Conservation (phyloP, 139 green algal genomes). For the Chlamydomonas sp. region DNA sequence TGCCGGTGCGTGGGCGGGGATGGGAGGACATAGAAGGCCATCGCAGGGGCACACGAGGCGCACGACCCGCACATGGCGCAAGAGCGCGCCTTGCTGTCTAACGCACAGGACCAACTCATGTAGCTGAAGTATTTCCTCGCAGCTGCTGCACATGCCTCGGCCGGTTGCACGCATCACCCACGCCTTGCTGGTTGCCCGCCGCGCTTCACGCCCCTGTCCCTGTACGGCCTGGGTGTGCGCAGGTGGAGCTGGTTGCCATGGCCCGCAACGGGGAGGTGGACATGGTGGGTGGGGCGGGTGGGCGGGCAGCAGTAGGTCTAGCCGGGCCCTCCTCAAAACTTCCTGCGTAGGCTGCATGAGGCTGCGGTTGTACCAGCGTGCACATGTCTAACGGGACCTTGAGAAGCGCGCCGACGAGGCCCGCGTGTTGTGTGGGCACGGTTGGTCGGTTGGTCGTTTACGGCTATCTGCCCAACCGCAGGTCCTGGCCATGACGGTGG, state of each 20-base stretch:
- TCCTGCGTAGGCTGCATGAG: neutral
- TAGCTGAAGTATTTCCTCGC: too few species aligned
- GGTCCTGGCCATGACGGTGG: conserved; percentile 88
- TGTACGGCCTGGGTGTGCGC: neutral
- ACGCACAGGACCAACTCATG: too few species aligned
- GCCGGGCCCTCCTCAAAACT: too few species aligned
- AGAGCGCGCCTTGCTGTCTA: too few species aligned
- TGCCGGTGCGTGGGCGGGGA: conserved; percentile 38
- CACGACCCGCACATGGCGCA: too few species aligned
- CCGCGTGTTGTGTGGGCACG: neutral
- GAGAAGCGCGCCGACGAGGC: neutral
- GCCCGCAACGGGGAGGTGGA: conserved; percentile 59
- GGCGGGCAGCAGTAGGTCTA: neutral
- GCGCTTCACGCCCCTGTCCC: neutral
- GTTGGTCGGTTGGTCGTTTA: neutral
- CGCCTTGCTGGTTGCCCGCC: too few species aligned
- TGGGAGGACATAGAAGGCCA: neutral
- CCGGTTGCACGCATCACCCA: too few species aligned
- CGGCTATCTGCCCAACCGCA: conserved; percentile 16
- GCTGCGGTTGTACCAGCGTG: neutral
- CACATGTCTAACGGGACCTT: neutral
- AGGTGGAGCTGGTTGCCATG: conserved; percentile 57
- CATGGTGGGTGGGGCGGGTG: conserved; percentile 54
- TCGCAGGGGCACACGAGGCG: too few species aligned
- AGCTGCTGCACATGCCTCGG: too few species aligned